phyloP scores from a whole-genome alignment of 73 alveolate species.

The Symbiodinium natans region DNA sequence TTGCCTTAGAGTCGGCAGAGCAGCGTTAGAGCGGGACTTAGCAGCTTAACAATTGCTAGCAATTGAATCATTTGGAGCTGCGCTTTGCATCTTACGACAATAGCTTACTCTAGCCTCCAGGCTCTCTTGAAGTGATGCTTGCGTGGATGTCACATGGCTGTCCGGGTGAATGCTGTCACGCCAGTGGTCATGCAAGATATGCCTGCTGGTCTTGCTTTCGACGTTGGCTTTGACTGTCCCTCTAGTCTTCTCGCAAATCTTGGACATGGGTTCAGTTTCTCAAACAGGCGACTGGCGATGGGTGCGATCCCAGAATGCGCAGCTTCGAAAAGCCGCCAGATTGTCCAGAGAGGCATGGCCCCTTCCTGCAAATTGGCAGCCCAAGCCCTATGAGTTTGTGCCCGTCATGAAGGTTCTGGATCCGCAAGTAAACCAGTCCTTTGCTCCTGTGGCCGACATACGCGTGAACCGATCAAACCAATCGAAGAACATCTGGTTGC shows the following conservation, averaged over 20 bases:
- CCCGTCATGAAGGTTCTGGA: not conserved
- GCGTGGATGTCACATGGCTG: too few relatives aligned
- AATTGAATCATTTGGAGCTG: too few relatives aligned
- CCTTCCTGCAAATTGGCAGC: slow-evolving; percentile 27
- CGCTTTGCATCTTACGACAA: too few relatives aligned
- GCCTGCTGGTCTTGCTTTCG: not conserved
- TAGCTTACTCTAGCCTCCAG: too few relatives aligned
- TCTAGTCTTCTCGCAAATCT: not conserved
- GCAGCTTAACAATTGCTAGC: too few relatives aligned
- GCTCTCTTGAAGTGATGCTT: too few relatives aligned
- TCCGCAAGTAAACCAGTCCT: not conserved
- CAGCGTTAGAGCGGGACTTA: too few relatives aligned
- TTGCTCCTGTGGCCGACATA: not conserved
- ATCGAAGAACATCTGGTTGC: slow-evolving; percentile 12
- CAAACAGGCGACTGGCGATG: slow-evolving; percentile 11
- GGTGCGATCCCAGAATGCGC: not conserved
- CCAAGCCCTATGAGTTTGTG: too few relatives aligned
- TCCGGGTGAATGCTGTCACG: not conserved
- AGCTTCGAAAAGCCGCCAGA: not conserved
- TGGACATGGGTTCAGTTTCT: not conserved
- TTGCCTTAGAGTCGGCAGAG: too few relatives aligned
- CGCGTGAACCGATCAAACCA: not conserved
- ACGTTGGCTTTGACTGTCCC: not conserved
- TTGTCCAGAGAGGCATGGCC: slow-evolving; percentile 41
- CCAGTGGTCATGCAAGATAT: not conserved